Conservation (phyloP, 129 eudicot species). For the Rutidosis leptorrhynchoides region DNA sequence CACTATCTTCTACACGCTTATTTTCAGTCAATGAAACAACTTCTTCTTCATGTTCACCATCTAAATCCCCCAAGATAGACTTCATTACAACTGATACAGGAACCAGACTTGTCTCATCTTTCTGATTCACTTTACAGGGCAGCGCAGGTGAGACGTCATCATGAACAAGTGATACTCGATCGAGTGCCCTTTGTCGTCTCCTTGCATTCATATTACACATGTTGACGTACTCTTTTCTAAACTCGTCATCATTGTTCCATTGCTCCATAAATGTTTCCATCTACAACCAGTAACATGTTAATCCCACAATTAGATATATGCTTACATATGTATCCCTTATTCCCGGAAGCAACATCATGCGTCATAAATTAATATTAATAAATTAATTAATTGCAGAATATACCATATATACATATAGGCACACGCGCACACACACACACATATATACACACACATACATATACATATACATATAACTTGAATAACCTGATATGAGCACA, state of each 20-base stretch:
- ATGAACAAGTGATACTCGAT: conserved; percentile 69
- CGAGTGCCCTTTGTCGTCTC: conserved; percentile 66
- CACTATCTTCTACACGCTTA: conserved; percentile 22
- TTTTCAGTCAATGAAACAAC: conserved; percentile 27
- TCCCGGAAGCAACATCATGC: not conserved
- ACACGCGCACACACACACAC: too few species aligned
- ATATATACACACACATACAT: too few species aligned
- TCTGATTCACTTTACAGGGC: conserved; percentile 39
- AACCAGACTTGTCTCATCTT: conserved; percentile 29
- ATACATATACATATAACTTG: conserved; percentile 16
- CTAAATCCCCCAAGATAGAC: conserved; percentile 2
- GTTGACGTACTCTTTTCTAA: conserved; percentile 62
- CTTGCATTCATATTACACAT: conserved; percentile 58
- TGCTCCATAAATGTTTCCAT: conserved; percentile 68
- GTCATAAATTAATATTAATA: not conserved
- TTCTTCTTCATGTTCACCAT: conserved; percentile 33
- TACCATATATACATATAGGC: conserved; percentile 5
- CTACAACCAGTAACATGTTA: conserved; percentile 32
- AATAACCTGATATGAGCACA: conserved; percentile 66
- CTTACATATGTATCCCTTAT: conserved; percentile 12
- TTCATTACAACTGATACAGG: conserved; percentile 31
- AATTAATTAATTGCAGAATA: conserved; percentile 9
- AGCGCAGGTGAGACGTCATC: conserved; percentile 54
- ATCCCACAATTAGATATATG: not conserved
- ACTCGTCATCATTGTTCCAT: conserved; percentile 70